These are phyloP conservation scores for Chlorella ohadii DNA, from an alignment of 139 green algal genomes.

Conservation along the genomic window DNA sequence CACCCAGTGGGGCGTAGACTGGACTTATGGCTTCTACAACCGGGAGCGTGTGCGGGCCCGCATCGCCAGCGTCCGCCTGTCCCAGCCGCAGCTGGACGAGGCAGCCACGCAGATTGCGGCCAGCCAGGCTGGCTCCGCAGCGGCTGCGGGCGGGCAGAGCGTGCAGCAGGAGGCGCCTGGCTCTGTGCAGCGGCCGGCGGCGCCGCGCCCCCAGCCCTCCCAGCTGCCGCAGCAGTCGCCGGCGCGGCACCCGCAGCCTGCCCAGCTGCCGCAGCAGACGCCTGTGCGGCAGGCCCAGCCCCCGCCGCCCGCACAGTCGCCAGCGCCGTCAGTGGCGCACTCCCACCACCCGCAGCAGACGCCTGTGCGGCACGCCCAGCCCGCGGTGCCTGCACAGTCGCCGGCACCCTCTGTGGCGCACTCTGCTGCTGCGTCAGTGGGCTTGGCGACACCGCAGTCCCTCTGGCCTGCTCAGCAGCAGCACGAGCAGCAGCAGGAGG, in stretches of 20 bases:
- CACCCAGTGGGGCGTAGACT: not conserved
- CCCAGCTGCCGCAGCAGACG: not conserved
- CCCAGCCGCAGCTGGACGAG: not conserved
- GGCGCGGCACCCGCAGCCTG: not conserved
- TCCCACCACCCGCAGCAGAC: too few relatives aligned
- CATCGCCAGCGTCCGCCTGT: not conserved
- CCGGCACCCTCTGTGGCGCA: too few relatives aligned
- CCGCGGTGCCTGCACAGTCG: too few relatives aligned
- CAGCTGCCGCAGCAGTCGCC: not conserved
- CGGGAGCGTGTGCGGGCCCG: not conserved
- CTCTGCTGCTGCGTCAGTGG: too few relatives aligned
- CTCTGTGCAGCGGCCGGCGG: not conserved
- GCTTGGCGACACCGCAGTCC: too few relatives aligned
- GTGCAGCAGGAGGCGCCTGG: not conserved
- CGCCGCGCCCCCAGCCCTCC: not conserved
- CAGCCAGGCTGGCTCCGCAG: not conserved
- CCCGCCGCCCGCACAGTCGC: not conserved
- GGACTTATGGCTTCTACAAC: not conserved
- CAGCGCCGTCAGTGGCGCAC: too few relatives aligned
- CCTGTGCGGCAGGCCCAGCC: too few relatives aligned
- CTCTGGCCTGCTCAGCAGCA: too few relatives aligned
- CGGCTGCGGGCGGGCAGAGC: not conserved
- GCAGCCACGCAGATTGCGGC: not conserved
- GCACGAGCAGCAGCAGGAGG: too few relatives aligned
- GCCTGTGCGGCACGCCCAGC: too few relatives aligned